phyloP scores from a whole-genome alignment of 2,329 filamentous ascomycete species.

The Coniochaeta sp. region DNA sequence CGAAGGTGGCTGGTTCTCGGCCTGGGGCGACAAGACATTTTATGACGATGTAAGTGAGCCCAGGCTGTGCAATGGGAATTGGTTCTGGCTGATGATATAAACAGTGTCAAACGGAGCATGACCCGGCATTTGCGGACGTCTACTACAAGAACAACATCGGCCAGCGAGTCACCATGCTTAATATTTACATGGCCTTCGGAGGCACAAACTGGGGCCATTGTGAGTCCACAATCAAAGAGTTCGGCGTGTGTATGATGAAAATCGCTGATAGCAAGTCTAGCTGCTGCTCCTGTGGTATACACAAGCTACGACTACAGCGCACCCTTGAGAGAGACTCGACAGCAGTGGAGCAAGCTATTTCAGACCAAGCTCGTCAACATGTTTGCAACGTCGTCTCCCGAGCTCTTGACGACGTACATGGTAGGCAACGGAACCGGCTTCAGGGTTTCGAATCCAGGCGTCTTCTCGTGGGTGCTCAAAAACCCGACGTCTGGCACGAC shows the following conservation, averaged over 20 bases:
- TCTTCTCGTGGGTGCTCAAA: conserved; percentile 43
- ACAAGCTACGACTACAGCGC: conserved; percentile 36
- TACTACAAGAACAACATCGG: conserved; percentile 50
- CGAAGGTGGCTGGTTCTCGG: conserved; percentile 44
- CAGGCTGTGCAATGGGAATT: not conserved
- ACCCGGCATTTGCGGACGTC: conserved; percentile 41
- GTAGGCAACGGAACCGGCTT: conserved; percentile 43
- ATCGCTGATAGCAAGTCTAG: conserved; percentile 8
- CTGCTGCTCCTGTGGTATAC: conserved; percentile 40
- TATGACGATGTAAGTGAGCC: conserved; percentile 31
- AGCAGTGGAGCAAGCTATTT: conserved; percentile 42
- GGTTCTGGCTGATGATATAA: no score
- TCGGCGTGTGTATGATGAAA: not conserved
- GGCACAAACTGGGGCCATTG: conserved; percentile 49
- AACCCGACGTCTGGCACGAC: conserved; percentile 40
- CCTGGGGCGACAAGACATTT: conserved; percentile 40
- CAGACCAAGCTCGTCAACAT: conserved; percentile 47
- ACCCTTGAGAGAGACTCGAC: conserved; percentile 44
- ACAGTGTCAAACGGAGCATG: conserved; percentile 33
- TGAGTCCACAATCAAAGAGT: conserved; percentile 1
- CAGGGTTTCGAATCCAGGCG: conserved; percentile 23
- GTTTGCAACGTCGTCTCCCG: conserved; percentile 43
- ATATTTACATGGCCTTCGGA: conserved; percentile 45
- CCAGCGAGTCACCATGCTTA: conserved; percentile 38
- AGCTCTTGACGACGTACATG: conserved; percentile 44